Evolutionary conservation across 208 protist genomes (phyloP).

Genomic region (Crithidia bombi): DNA sequence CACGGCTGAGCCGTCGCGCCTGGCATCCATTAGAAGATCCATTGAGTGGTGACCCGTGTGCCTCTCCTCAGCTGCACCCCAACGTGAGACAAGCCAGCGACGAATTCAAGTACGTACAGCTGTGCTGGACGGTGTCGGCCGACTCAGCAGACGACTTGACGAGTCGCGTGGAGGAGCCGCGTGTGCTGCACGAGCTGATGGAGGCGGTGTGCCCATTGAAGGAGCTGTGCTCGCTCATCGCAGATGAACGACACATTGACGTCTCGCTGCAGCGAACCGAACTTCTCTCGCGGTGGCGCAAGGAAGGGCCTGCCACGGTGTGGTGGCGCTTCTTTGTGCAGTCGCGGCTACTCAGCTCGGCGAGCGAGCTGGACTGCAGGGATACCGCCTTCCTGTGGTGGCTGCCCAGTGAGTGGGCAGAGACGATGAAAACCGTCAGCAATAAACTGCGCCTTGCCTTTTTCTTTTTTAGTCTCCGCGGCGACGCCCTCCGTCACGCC

Average conservation of each 20-base stretch:
- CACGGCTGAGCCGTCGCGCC: slow-evolving; percentile 20
- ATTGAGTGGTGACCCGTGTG: neutral
- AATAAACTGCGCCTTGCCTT: slow-evolving; percentile 18
- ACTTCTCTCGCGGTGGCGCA: slow-evolving; percentile 38
- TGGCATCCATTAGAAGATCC: slow-evolving; percentile 35
- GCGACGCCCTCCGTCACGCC: slow-evolving; percentile 23
- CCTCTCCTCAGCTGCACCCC: neutral
- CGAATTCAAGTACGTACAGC: slow-evolving; percentile 12
- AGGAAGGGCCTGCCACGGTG: slow-evolving; percentile 16
- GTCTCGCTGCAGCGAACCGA: slow-evolving; percentile 48
- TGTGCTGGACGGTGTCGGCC: slow-evolving; percentile 31
- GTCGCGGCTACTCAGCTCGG: slow-evolving; percentile 30
- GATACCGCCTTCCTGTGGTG: slow-evolving; percentile 34
- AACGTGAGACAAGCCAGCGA: neutral
- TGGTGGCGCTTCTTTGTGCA: slow-evolving; percentile 57
- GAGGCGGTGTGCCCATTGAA: slow-evolving; percentile 39
- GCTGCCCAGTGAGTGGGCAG: slow-evolving; percentile 58
- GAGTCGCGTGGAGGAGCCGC: slow-evolving; percentile 6
- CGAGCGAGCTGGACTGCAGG: slow-evolving; percentile 7
- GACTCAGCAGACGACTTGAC: slow-evolving; percentile 27
- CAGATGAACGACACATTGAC: slow-evolving; percentile 51
- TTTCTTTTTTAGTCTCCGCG: slow-evolving; percentile 24
- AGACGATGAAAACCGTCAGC: slow-evolving; percentile 16
- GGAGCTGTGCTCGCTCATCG: slow-evolving; percentile 46
- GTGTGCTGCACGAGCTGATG: slow-evolving; percentile 7